Conservation (phyloP, 2,329 filamentous ascomycete genomes). For the Tolypocladium ophioglossoides region DNA sequence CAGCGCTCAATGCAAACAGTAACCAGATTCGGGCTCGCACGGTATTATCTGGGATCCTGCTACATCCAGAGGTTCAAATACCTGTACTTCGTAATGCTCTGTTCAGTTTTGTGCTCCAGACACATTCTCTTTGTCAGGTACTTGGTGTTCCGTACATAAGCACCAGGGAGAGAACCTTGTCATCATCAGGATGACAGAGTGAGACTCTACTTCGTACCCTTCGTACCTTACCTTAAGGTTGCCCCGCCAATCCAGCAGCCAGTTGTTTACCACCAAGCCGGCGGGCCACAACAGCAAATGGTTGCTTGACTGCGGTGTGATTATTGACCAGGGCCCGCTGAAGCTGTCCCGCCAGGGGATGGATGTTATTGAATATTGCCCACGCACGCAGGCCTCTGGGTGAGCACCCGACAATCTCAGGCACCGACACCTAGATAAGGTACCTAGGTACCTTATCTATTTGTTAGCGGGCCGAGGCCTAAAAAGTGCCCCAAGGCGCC, state of each 20-base stretch:
- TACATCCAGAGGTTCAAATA: too few species aligned
- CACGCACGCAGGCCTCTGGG: background rate
- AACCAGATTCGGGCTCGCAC: too few species aligned
- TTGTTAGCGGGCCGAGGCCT: slow-evolving; percentile 1
- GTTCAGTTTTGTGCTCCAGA: background rate
- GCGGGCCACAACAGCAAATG: background rate
- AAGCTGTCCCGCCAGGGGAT: background rate
- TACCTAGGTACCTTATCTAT: too few species aligned
- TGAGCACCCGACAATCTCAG: background rate
- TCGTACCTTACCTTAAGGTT: too few species aligned
- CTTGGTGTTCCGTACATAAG: too few species aligned
- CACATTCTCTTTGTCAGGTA: background rate
- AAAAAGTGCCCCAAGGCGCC: slow-evolving; percentile 1
- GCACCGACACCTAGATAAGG: too few species aligned
- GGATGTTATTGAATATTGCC: background rate
- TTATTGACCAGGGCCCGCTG: background rate
- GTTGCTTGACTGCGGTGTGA: background rate
- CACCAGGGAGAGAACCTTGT: background rate
- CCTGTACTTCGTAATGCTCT: too few species aligned
- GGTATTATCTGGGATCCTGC: too few species aligned
- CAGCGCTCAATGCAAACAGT: too few species aligned
- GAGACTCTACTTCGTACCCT: too few species aligned
- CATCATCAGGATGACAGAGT: too few species aligned
- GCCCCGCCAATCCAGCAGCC: background rate
- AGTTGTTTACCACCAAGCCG: background rate